A percentile compares a stretch with the other conserved stretches of the same genome.
phyloP scores from a whole-genome alignment of 1,284 basidiomycete species.

The Marasmius fiardii region DNA sequence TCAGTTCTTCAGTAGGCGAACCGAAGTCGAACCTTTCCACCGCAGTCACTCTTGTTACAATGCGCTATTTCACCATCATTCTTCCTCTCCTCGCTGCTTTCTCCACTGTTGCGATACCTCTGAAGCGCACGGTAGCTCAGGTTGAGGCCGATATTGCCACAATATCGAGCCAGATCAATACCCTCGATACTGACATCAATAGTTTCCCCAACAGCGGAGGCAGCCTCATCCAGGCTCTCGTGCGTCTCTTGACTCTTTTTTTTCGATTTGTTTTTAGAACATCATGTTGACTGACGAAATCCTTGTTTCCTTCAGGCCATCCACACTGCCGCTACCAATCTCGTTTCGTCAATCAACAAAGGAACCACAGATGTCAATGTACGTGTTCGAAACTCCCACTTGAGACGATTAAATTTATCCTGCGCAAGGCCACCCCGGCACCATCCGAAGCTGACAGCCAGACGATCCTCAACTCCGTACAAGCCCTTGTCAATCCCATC shows the following conservation, averaged over 20 bases:
- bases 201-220: neutral
- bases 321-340: neutral
- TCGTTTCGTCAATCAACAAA: neutral
- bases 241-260: neutral
- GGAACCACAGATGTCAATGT: neutral
- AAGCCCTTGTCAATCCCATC: conserved; percentile 25
- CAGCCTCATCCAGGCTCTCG: neutral
- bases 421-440: neutral
- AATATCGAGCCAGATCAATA: neutral
- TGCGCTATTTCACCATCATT: neutral
- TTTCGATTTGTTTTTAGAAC: no score
- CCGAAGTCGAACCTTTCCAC: no score
- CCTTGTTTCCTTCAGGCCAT: neutral
- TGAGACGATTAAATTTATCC: neutral
- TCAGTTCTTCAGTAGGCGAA: no score
- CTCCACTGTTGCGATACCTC: neutral
- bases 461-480: conserved; percentile 23
- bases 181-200: neutral
- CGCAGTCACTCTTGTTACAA: neutral
- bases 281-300: neutral
- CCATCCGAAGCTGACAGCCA: conserved; percentile 23
- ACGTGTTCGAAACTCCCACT: neutral
- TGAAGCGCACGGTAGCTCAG: neutral
- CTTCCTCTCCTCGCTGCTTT: neutral
- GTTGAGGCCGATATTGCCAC: neutral